Percentiles rank a stretch among this genome's conserved stretches.
These are phyloP conservation scores for Claviceps sp. DNA, from an alignment of 2,329 filamentous ascomycete species.

Conservation along the genomic window DNA sequence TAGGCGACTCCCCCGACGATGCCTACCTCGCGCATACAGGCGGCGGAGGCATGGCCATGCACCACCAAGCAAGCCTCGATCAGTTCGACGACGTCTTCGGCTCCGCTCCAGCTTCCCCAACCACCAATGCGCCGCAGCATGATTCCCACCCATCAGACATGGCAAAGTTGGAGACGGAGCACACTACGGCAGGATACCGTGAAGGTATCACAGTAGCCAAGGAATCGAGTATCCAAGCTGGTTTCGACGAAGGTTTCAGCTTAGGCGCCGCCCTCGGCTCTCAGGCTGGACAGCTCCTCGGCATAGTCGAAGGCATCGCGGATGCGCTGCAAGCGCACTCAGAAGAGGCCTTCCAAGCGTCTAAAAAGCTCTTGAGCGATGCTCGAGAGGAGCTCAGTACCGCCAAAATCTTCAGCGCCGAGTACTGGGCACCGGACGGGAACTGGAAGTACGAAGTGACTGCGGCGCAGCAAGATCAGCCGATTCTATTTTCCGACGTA, in stretches of 20 bases:
- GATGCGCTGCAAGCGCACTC: constrained; percentile 26
- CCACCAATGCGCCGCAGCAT: constrained; percentile 7
- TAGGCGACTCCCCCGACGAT: constrained; percentile 17
- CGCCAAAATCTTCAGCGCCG: constrained; percentile 45
- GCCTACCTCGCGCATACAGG: constrained; percentile 10
- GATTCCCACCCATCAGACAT: constrained; percentile 48
- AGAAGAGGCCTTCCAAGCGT: constrained; percentile 12
- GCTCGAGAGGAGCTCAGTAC: constrained; percentile 49
- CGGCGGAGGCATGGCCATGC: constrained; percentile 1
- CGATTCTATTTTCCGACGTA: constrained; percentile 46
- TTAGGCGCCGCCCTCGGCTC: constrained; percentile 72
- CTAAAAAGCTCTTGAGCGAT: constrained; percentile 25
- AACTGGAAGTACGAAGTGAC: constrained; percentile 53
- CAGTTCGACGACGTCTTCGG: constrained; percentile 26
- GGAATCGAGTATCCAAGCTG: constrained; percentile 60
- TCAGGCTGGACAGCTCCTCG: constrained; percentile 60
- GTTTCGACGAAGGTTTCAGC: constrained; percentile 84
- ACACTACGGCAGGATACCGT: constrained; percentile 78
- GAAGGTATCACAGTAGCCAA: constrained; percentile 75
- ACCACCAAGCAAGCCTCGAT: constrained; percentile 7
- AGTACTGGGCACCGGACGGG: constrained; percentile 58
- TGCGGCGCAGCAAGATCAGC: constrained; percentile 20
- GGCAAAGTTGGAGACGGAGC: constrained; percentile 57
- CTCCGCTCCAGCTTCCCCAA: constrained; percentile 12
- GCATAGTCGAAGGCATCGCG: constrained; percentile 60